Conservation (phyloP, 306 rosid genomes). For the Potentilla sterilis region DNA sequence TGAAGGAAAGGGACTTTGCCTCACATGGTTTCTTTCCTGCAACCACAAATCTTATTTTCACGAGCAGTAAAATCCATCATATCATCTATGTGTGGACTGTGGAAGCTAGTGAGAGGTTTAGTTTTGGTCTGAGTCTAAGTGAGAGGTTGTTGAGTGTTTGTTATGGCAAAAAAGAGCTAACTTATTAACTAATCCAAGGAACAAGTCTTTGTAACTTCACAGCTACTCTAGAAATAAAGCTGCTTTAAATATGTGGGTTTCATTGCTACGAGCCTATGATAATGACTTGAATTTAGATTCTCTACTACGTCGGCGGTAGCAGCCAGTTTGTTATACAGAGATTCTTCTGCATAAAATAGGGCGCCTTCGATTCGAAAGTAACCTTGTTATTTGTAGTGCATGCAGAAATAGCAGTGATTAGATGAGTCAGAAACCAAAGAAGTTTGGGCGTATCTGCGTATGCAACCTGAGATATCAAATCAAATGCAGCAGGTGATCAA, state of each 20-base stretch:
- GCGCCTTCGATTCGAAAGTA: background rate
- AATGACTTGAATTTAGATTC: background rate
- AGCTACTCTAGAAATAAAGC: background rate
- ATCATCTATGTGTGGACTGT: conserved; percentile 4
- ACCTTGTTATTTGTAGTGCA: background rate
- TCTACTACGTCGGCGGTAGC: background rate
- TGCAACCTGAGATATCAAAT: background rate
- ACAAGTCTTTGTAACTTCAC: conserved; percentile 3
- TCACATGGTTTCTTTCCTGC: conserved; percentile 21
- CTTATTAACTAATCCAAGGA: background rate
- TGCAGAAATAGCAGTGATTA: background rate
- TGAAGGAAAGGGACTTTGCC: conserved; percentile 26
- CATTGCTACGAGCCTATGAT: background rate
- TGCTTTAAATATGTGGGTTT: conserved; percentile 10
- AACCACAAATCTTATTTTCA: conserved; percentile 14
- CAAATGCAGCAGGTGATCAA: background rate
- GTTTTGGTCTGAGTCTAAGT: background rate
- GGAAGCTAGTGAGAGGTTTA: background rate
- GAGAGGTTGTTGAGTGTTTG: conserved; percentile 7
- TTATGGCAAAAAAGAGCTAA: background rate
- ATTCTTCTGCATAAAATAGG: background rate
- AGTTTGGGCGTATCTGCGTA: background rate
- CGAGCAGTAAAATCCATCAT: conserved; percentile 21
- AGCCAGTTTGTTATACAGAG: background rate
- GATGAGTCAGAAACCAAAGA: background rate